A percentile compares a stretch with the other conserved stretches of the same genome.
phyloP scores from a whole-genome alignment of 768 basidiomycete species.

The Tricholoma hemisulphureum region DNA sequence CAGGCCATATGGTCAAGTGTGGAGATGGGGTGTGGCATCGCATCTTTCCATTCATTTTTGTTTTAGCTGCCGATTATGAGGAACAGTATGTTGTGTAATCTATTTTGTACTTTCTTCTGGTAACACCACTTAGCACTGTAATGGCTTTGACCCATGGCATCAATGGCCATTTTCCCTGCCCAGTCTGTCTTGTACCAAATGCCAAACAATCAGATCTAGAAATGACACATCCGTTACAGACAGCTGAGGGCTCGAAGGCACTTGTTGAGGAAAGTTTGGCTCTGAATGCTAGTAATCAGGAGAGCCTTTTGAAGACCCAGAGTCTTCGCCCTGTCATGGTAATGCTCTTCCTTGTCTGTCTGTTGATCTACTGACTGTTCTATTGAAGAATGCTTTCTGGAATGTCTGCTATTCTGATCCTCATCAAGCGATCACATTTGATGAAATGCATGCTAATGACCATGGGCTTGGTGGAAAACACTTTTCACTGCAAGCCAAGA shows the following conservation, averaged over 20 bases:
- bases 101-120: background rate
- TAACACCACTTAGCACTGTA: slow-evolving; percentile 28
- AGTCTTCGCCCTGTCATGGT: background rate
- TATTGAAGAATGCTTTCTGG: slow-evolving; percentile 41
- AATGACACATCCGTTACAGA: slow-evolving; percentile 12
- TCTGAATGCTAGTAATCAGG: slow-evolving; percentile 20
- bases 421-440: slow-evolving; percentile 31
- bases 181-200: slow-evolving; percentile 30
- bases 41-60: slow-evolving; percentile 26
- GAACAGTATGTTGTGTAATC: slow-evolving; percentile 27
- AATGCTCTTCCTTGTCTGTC: background rate
- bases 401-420: slow-evolving; percentile 31
- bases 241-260: background rate
- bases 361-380: background rate
- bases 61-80: slow-evolving; percentile 32
- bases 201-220: slow-evolving; percentile 22
- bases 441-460: slow-evolving; percentile 30
- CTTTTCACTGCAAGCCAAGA: background rate
- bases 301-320: slow-evolving; percentile 22
- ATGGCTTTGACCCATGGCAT: slow-evolving; percentile 36
- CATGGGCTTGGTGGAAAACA: no score
- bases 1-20: slow-evolving; percentile 12
- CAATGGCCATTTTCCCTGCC: slow-evolving; percentile 30
- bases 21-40: slow-evolving; percentile 11
- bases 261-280: slow-evolving; percentile 8